Conservation (phyloP, 257 asterid genomes). For the Anisodus acutangulus region DNA sequence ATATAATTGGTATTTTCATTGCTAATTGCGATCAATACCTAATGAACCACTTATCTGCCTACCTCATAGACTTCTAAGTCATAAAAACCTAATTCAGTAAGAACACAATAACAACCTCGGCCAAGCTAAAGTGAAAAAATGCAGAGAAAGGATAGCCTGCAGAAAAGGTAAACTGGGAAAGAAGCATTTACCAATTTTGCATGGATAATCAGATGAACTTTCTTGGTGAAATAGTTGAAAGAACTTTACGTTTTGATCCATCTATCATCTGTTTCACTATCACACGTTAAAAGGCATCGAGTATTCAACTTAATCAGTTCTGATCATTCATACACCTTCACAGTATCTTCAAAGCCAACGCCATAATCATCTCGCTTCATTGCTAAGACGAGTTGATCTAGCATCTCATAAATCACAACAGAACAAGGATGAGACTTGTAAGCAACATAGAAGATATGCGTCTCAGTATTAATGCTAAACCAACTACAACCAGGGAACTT, state of each 20-base stretch:
- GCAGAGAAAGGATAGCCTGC: not conserved
- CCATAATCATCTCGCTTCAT: constrained; percentile 49
- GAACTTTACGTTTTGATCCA: not conserved
- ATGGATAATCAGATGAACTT: not conserved
- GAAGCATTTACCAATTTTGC: not conserved
- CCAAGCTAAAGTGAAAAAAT: not conserved
- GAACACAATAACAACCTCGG: too few relatives aligned
- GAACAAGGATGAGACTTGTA: constrained; percentile 62
- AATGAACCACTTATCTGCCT: too few relatives aligned
- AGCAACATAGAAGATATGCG: constrained; percentile 61
- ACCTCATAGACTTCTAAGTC: too few relatives aligned
- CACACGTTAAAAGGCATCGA: not conserved
- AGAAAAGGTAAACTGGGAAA: not conserved
- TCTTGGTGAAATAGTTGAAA: not conserved
- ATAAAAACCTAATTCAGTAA: too few relatives aligned
- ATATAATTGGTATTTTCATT: not conserved
- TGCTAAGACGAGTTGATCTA: constrained; percentile 51
- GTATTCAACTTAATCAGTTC: not conserved
- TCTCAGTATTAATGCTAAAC: constrained; percentile 55
- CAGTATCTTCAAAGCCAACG: constrained; percentile 44
- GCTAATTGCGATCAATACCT: too few relatives aligned
- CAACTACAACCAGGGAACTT: constrained; percentile 72
- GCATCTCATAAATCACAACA: constrained; percentile 46
- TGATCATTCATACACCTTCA: constrained; percentile 43
- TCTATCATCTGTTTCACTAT: not conserved